These are phyloP conservation scores for Cercospora canescens DNA, from an alignment of 2,329 filamentous ascomycete species.

Conservation along the genomic window DNA sequence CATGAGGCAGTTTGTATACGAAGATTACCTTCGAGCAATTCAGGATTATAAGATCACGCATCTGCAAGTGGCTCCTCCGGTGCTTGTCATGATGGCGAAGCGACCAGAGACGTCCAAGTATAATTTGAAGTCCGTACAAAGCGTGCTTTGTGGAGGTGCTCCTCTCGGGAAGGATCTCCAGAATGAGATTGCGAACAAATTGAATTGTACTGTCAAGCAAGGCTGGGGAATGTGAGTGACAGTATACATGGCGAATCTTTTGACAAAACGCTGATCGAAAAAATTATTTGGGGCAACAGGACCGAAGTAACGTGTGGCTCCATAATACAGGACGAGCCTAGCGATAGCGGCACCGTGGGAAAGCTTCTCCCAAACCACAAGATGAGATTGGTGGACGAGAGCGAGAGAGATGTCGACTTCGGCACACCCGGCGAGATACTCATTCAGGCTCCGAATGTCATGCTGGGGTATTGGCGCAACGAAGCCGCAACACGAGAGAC, in stretches of 20 bases:
- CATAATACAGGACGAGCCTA: slow-evolving; percentile 38
- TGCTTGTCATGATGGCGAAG: slow-evolving; percentile 48
- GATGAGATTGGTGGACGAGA: slow-evolving; percentile 42
- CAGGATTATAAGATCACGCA: slow-evolving; percentile 41
- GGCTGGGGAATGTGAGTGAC: slow-evolving; percentile 41
- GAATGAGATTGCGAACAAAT: slow-evolving; percentile 39
- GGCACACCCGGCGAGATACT: slow-evolving; percentile 43
- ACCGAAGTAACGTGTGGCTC: slow-evolving; percentile 44
- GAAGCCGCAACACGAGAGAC: slow-evolving; percentile 41
- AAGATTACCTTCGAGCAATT: slow-evolving; percentile 41
- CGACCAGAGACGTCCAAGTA: slow-evolving; percentile 44
- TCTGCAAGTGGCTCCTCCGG: slow-evolving; percentile 44
- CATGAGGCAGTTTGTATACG: slow-evolving; percentile 45
- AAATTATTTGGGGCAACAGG: not conserved
- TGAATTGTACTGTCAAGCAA: slow-evolving; percentile 40
- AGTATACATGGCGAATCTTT: not conserved
- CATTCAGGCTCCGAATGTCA: slow-evolving; percentile 43
- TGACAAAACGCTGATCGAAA: not conserved
- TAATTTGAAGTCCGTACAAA: slow-evolving; percentile 41
- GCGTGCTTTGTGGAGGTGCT: slow-evolving; percentile 45
- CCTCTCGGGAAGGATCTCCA: slow-evolving; percentile 45
- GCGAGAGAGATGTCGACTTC: slow-evolving; percentile 41
- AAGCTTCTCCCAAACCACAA: slow-evolving; percentile 42
- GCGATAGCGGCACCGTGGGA: slow-evolving; percentile 41
- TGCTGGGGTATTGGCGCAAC: slow-evolving; percentile 45